These are phyloP conservation scores for Mycena sanguinolenta DNA, from an alignment of 768 basidiomycete genomes.

Conservation along the genomic window DNA sequence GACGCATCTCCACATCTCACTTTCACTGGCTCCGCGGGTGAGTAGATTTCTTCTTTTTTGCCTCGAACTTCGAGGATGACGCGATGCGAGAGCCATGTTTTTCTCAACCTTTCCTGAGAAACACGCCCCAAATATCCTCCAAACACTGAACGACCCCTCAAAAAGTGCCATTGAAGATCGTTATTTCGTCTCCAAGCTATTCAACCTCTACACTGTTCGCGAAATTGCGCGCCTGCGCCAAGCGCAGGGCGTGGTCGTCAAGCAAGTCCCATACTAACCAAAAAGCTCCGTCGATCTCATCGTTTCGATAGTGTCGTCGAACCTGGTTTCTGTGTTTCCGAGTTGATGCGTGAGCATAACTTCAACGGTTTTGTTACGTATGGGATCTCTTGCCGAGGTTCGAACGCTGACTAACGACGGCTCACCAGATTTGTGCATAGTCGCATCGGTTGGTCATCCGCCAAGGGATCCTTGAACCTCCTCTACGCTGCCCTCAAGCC, in stretches of 20 bases:
- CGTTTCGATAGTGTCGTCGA: not conserved
- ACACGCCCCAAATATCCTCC: not conserved
- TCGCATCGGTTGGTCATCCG: not conserved
- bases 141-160: not conserved
- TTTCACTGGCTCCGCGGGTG: not conserved
- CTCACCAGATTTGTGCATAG: not conserved
- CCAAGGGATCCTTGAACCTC: slow-evolving; percentile 1
- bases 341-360: not conserved
- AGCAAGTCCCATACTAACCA: not conserved
- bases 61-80: not conserved
- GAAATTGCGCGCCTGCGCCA: slow-evolving; percentile 5
- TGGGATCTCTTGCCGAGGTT: not conserved
- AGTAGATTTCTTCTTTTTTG: not conserved
- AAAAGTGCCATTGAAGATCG: not conserved
- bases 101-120: slow-evolving; percentile 5
- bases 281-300: not conserved
- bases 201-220: slow-evolving; percentile 3
- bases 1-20: slow-evolving; percentile 8
- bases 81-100: not conserved
- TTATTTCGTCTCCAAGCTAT: not conserved
- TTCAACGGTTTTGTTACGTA: not conserved
- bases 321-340: slow-evolving; percentile 1
- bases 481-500: slow-evolving; percentile 1
- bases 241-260: not conserved
- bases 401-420: not conserved